phyloP scores from a whole-genome alignment of 768 basidiomycete species.

The Podaxis sp. region DNA sequence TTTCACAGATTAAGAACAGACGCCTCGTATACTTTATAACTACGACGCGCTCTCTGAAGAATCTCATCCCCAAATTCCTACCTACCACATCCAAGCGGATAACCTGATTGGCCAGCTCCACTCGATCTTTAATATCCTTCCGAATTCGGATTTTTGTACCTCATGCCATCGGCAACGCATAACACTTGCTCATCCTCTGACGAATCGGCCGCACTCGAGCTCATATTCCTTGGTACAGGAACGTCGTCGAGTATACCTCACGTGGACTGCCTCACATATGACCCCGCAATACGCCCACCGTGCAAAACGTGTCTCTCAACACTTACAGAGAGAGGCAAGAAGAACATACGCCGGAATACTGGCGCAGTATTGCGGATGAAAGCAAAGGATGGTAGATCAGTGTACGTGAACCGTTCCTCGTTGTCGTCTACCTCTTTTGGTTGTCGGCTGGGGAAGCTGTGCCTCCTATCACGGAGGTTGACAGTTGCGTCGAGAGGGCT shows the following conservation, averaged over 20 bases:
- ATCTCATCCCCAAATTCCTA: background rate
- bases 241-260: constrained; percentile 73
- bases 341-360: constrained; percentile 84
- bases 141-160: background rate
- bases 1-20: constrained; percentile 1
- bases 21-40: constrained; percentile 1
- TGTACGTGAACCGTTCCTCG: constrained; percentile 41
- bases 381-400: constrained; percentile 36
- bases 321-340: constrained; percentile 67
- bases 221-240: constrained; percentile 84
- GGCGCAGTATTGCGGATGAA: constrained; percentile 60
- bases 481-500: background rate
- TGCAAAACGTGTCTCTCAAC: constrained; percentile 72
- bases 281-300: constrained; percentile 38
- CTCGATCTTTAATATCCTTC: background rate
- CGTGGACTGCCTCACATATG: constrained; percentile 72
- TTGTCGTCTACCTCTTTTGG: background rate
- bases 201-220: constrained; percentile 35
- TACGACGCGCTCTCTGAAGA: background rate
- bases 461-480: background rate
- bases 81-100: background rate
- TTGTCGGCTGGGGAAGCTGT: background rate
- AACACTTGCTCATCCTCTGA: background rate
- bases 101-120: background rate
- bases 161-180: background rate